These are phyloP conservation scores for Yamadazyma ubonensis DNA, from an alignment of 805 yeast genomes.

Conservation along the genomic window DNA sequence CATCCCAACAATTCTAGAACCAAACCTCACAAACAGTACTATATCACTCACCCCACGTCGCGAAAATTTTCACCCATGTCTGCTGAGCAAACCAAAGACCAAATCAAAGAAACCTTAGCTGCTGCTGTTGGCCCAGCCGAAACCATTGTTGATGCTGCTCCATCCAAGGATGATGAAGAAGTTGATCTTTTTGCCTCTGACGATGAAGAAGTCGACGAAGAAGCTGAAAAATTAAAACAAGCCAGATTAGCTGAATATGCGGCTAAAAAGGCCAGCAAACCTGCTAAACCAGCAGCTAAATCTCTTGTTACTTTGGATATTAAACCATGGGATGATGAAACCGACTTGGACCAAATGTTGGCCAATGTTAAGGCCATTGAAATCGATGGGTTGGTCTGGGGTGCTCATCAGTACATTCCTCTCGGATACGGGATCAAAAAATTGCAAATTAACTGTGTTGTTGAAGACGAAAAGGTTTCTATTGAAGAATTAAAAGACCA, in stretches of 20 bases:
- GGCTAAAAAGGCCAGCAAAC: conserved; percentile 95
- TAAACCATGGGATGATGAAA: conserved; percentile 99
- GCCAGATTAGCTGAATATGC: conserved; percentile 97
- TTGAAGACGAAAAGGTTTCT: conserved; percentile 95
- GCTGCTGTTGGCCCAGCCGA: conserved; percentile 82
- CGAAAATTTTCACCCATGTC: conserved; percentile 5
- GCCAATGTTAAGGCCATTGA: conserved; percentile 83
- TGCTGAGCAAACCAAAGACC: conserved; percentile 5
- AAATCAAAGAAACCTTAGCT: conserved; percentile 4
- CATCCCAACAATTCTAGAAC: no score
- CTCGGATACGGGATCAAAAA: conserved; percentile 99
- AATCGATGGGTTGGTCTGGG: conserved; percentile 95
- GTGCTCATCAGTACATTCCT: conserved; percentile 93
- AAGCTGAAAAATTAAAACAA: conserved; percentile 94
- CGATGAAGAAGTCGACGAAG: conserved; percentile 94
- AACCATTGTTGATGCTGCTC: conserved; percentile 56
- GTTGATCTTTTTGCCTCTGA: conserved; percentile 92
- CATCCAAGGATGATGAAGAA: conserved; percentile 71
- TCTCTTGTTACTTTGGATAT: conserved; percentile 94
- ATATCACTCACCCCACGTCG: no score
- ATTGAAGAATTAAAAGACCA: conserved; percentile 78
- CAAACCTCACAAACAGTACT: no score
- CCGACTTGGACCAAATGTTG: conserved; percentile 85
- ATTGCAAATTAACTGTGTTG: conserved; percentile 96
- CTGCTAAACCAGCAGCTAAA: conserved; percentile 98